Base-by-base conservation (phyloP, 2,329 filamentous ascomycete species). In the Pestalotiopsis sp. region DNA sequence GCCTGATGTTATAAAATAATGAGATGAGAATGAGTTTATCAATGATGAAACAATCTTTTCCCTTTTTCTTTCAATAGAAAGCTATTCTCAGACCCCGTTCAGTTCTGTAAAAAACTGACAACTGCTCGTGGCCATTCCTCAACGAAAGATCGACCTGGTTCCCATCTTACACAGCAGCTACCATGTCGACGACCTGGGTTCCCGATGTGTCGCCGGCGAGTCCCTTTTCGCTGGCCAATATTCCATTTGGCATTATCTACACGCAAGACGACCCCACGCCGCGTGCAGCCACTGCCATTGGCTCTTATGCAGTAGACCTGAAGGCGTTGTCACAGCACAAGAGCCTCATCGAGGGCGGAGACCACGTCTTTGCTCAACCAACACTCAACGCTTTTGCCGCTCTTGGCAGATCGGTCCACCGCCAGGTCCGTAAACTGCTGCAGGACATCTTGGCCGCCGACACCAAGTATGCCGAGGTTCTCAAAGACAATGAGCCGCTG, bases 161-260 rank as follows among this genome's bases (percentile, higher is more conserved):
- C 20, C 27, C 11, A 39, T 14, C 20, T 39, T 14, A 20, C 17
- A 62, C 14, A 65, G 13, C 23, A 52, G 23, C 25, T 23, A 65
- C n/a, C 13, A 65, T 57, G 36, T 14, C 45, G 62, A 49, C 74
- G 27, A 76, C 77, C 25, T 79, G 77, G 77, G 75, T 79, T 31
- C 74, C 76, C 17, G 74, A 73, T 52, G 72, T 83, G 20, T 71
- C 78, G n/a, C 74, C 79, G n/a, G 74, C 77, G 3, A 79, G 75
- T 58, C 80, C 79, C 74, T 95, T 95, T 81, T 93, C 92, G 9
- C 82, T 95, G 65, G 89, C 91, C 75, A 96, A 96, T 77, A 91
- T 96, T 66, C 93, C 93, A 1, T 95, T 95, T 76, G 93, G 93
- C 75, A 90, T 96, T 82, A 93, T 96, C 76, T 91, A 90, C 38